phyloP scores from a whole-genome alignment of 2,329 filamentous ascomycete genomes.

The Cladosporium sp. region DNA sequence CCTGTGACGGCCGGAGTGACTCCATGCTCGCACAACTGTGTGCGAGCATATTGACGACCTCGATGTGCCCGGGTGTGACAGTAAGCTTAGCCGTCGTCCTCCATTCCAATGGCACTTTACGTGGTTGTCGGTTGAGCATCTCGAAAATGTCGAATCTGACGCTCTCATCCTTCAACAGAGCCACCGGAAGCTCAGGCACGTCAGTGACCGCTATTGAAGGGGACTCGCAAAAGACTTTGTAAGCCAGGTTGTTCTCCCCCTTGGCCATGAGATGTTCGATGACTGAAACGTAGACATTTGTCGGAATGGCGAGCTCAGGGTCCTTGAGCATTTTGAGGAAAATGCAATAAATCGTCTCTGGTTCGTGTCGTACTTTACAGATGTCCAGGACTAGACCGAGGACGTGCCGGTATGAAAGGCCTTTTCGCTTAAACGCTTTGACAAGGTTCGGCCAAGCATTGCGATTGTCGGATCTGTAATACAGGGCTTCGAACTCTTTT shows the following conservation, averaged over 20 bases:
- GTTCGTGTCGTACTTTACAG: not conserved
- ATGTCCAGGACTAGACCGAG: conserved; percentile 21
- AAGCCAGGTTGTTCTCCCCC: conserved; percentile 19
- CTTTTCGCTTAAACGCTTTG: not conserved
- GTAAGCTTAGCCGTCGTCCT: conserved; percentile 8
- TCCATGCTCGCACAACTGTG: conserved; percentile 41
- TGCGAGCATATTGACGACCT: conserved; percentile 49
- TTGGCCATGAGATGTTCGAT: conserved; percentile 25
- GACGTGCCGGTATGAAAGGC: conserved; percentile 3
- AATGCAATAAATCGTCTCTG: not conserved
- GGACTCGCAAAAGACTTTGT: conserved; percentile 24
- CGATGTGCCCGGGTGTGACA: conserved; percentile 40
- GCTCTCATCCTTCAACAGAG: conserved; percentile 21
- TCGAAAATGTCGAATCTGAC: not conserved
- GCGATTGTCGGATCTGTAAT: not conserved
- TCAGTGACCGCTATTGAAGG: conserved; percentile 23
- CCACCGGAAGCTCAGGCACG: conserved; percentile 26
- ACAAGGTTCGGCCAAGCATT: not conserved
- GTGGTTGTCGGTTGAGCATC: conserved; percentile 24
- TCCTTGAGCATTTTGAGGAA: conserved; percentile 7
- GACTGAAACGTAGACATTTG: conserved; percentile 18
- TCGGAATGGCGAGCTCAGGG: conserved; percentile 19
- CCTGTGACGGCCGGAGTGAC: conserved; percentile 40
- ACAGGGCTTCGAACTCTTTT: not conserved
- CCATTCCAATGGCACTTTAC: conserved; percentile 19